These are phyloP conservation scores for Dictyophora rubrovolvata DNA, from an alignment of 768 basidiomycete genomes.

Conservation along the genomic window DNA sequence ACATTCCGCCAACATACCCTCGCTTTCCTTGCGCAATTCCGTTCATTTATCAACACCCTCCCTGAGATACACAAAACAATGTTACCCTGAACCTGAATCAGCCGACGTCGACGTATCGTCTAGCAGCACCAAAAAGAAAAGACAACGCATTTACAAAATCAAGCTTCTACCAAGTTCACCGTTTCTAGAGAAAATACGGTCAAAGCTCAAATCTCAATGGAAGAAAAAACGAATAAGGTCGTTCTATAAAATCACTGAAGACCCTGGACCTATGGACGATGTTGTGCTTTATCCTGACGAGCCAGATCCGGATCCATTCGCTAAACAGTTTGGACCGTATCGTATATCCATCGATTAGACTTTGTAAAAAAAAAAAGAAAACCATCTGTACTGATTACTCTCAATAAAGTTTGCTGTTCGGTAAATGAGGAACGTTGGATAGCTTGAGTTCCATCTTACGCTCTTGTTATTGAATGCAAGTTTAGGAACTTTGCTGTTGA, in stretches of 20 bases:
- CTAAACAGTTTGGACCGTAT: background rate
- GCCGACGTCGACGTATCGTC: background rate
- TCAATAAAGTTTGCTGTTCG: background rate
- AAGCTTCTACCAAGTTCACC: background rate
- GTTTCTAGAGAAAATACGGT: too few species aligned
- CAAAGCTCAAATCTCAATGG: too few species aligned
- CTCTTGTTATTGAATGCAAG: too few species aligned
- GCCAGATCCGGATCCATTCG: background rate
- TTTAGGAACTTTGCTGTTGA: background rate
- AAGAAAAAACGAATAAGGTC: too few species aligned
- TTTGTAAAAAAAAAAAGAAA: background rate
- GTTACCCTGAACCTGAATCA: background rate
- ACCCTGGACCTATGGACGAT: background rate
- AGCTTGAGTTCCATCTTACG: too few species aligned
- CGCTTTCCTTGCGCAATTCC: background rate
- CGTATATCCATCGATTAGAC: background rate
- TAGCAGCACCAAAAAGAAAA: background rate
- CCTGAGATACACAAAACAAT: background rate
- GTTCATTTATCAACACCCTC: background rate
- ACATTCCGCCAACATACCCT: background rate
- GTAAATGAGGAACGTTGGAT: too few species aligned
- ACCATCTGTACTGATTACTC: background rate
- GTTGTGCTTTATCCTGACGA: background rate
- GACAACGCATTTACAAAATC: background rate
- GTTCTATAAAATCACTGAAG: too few species aligned